phyloP scores from a whole-genome alignment of 148 eudicot genomes.

The Rhododendron ferrugineum region DNA sequence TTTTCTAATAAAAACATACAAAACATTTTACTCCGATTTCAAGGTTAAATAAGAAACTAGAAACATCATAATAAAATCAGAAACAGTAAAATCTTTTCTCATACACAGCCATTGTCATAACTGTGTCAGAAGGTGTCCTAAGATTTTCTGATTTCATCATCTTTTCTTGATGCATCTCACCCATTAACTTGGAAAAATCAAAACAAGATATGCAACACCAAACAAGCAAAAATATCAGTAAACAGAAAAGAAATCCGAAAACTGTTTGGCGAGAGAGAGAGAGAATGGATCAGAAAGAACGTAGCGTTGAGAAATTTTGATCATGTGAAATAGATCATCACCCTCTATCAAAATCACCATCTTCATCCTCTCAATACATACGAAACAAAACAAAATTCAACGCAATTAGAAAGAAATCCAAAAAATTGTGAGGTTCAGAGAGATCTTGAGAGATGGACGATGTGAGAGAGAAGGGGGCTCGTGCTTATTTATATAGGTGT shows the following conservation, averaged over 20 bases:
- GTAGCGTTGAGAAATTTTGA: slow-evolving; percentile 21
- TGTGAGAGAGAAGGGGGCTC: background rate
- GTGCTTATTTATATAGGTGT: background rate
- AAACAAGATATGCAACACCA: background rate
- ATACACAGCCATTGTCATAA: slow-evolving; percentile 25
- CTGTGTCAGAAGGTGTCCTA: slow-evolving; percentile 43
- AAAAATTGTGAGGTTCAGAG: background rate
- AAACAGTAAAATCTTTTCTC: slow-evolving; percentile 22
- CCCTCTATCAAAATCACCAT: slow-evolving; percentile 17
- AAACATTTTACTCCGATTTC: background rate
- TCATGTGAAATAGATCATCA: slow-evolving; percentile 23
- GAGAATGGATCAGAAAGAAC: slow-evolving; percentile 30
- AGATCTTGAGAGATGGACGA: background rate
- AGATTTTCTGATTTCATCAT: slow-evolving; percentile 33
- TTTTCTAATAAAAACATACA: too few relatives aligned
- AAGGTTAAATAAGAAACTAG: background rate
- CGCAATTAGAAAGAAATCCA: background rate
- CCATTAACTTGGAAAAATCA: background rate
- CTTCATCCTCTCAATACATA: background rate
- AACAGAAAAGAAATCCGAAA: background rate
- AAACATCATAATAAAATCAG: background rate
- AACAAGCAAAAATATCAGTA: background rate
- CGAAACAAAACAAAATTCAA: background rate
- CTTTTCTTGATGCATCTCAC: background rate
- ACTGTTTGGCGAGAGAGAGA: background rate